A percentile compares a stretch with the other conserved stretches of the same genome.
Evolutionary conservation across 441 rosid genomes (phyloP).

Genomic region (Dalechampia spathulata): DNA sequence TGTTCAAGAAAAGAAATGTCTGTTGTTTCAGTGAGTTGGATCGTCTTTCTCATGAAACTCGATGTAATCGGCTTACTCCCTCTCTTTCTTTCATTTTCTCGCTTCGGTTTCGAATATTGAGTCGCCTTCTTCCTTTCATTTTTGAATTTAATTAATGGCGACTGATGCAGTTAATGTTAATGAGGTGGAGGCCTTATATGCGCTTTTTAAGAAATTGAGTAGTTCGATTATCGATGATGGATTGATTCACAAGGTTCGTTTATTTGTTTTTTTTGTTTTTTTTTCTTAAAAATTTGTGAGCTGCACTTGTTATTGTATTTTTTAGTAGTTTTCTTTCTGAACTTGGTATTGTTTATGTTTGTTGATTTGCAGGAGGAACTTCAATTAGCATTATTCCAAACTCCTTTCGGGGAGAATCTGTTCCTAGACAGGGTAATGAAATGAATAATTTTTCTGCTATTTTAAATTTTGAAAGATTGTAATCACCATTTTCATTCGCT

Average conservation of each 20-base stretch:
- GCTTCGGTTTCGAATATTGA: too few relatives aligned
- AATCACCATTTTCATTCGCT: too few relatives aligned
- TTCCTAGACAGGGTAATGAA: constrained; percentile 66
- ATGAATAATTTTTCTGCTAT: neutral
- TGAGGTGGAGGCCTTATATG: constrained; percentile 73
- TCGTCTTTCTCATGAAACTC: constrained; percentile 54
- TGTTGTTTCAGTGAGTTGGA: constrained; percentile 24
- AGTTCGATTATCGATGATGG: constrained; percentile 67
- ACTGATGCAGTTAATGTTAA: constrained; percentile 54
- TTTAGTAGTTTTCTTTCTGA: neutral
- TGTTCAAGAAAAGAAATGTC: constrained; percentile 7
- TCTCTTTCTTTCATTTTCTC: neutral
- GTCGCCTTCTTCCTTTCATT: too few relatives aligned
- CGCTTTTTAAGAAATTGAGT: constrained; percentile 68
- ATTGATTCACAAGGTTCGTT: constrained; percentile 69
- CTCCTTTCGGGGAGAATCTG: constrained; percentile 55
- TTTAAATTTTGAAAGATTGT: too few relatives aligned
- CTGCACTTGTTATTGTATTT: too few relatives aligned
- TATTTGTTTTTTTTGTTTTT: too few relatives aligned
- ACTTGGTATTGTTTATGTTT: constrained; percentile 1
- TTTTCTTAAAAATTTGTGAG: too few relatives aligned
- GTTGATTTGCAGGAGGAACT: constrained; percentile 66
- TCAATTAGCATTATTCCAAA: constrained; percentile 50
- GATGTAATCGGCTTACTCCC: constrained; percentile 25
- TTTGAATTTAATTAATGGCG: neutral